Percentiles rank a stretch among this genome's conserved stretches.
phyloP scores from a whole-genome alignment of 306 rosid species.

The Cicer yamashitae region DNA sequence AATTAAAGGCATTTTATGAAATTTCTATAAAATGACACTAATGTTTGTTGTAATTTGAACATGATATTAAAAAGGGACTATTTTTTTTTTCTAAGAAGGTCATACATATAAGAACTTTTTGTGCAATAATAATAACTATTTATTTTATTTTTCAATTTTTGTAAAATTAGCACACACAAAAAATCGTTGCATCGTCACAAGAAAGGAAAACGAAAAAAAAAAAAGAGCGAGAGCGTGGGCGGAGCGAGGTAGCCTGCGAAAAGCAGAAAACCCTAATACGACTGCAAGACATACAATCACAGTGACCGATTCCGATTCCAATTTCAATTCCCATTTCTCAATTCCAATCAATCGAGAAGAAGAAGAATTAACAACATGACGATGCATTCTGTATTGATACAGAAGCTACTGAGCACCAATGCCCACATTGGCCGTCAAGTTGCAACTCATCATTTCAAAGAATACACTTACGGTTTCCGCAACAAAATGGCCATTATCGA shows the following conservation, averaged over 20 bases:
- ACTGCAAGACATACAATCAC: not conserved
- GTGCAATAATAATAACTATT: too few species aligned
- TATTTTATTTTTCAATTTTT: too few species aligned
- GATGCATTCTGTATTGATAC: constrained; percentile 72
- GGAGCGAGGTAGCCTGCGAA: not conserved
- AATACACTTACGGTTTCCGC: constrained; percentile 72
- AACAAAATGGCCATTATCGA: constrained; percentile 74
- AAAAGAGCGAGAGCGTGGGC: not conserved
- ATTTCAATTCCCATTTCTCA: not conserved
- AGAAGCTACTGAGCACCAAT: constrained; percentile 78
- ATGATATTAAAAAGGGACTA: too few species aligned
- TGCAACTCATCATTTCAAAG: constrained; percentile 71
- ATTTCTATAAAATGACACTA: too few species aligned
- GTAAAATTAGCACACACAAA: too few species aligned
- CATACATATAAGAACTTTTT: too few species aligned
- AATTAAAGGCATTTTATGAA: too few species aligned
- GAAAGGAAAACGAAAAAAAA: not conserved
- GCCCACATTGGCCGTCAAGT: constrained; percentile 74
- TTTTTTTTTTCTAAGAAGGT: too few species aligned
- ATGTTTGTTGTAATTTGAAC: too few species aligned
- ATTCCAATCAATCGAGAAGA: too few species aligned
- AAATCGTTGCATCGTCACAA: not conserved
- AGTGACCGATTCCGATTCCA: not conserved
- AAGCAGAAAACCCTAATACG: constrained; percentile 14
- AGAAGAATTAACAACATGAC: constrained; percentile 49